These are phyloP conservation scores for Colletotrichum sp. DNA, from an alignment of 2,329 filamentous ascomycete species.

Conservation along the genomic window DNA sequence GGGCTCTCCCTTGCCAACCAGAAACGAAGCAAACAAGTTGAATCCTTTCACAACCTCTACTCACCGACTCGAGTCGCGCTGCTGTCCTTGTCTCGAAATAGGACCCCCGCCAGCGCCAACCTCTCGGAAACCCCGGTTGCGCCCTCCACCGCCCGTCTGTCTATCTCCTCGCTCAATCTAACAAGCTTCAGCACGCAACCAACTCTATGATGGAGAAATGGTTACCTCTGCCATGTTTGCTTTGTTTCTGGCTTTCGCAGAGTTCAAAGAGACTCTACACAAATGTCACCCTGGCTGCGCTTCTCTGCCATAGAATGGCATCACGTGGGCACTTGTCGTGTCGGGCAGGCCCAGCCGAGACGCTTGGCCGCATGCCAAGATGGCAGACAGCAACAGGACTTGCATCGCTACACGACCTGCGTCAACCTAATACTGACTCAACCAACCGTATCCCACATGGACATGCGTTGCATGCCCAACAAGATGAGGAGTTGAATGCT, in stretches of 20 bases:
- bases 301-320: not conserved
- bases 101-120: not conserved
- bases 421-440: not conserved
- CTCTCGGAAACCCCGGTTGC: conserved; percentile 11
- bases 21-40: not conserved
- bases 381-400: not conserved
- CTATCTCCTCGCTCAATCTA: not conserved
- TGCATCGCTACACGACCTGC: not conserved
- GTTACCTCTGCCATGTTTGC: not conserved
- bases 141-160: not conserved
- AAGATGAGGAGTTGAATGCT: not conserved
- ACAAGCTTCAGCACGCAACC: not conserved
- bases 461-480: not conserved
- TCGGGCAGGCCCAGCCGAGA: not conserved
- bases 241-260: not conserved
- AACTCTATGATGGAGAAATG: not conserved
- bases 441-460: not conserved
- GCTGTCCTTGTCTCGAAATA: not conserved
- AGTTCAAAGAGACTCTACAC: not conserved
- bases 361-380: conserved; percentile 9
- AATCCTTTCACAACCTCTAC: not conserved
- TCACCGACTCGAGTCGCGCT: conserved; percentile 10
- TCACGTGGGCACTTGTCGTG: not conserved
- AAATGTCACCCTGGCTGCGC: not conserved
- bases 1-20: conserved; percentile 1